These are phyloP conservation scores for Syncephalis plumigaleata DNA, from an alignment of 371 early-diverging fungal genomes.

Conservation along the genomic window DNA sequence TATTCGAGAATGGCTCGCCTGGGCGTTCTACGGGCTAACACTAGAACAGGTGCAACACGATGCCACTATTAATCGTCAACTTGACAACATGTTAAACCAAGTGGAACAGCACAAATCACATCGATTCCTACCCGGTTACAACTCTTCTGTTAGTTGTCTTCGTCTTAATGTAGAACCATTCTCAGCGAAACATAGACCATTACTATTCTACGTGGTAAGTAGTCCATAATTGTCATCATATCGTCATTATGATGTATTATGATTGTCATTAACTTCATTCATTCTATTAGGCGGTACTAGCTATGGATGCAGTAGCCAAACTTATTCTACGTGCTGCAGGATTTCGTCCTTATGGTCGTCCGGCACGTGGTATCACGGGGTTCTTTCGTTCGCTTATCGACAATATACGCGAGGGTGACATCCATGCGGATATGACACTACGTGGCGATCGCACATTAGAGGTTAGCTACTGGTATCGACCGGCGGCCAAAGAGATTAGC, in stretches of 20 bases:
- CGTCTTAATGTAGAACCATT: constrained; percentile 42
- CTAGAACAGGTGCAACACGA: not conserved
- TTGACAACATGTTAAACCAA: constrained; percentile 22
- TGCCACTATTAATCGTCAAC: not conserved
- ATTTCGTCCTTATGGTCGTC: not conserved
- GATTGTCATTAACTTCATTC: not conserved
- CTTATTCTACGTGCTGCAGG: not conserved
- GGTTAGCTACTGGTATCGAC: not conserved
- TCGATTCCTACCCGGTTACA: constrained; percentile 28
- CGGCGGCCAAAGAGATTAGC: not conserved
- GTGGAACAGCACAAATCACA: constrained; percentile 22
- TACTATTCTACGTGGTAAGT: constrained; percentile 32
- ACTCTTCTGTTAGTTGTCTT: constrained; percentile 27
- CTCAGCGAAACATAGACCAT: constrained; percentile 42
- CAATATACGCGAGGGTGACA: not conserved
- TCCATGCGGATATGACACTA: too few relatives aligned
- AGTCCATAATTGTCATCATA: too few relatives aligned
- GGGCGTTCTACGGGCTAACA: not conserved
- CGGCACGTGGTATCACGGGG: not conserved
- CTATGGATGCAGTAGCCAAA: not conserved
- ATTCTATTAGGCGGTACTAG: not conserved
- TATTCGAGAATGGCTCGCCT: constrained; percentile 2
- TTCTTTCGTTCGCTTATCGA: not conserved
- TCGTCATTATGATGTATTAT: not conserved
- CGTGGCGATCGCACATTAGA: too few relatives aligned